Percentiles rank a stretch among this genome's conserved stretches.
These are phyloP conservation scores for Phyllostachys edulis DNA, from an alignment of 176 grass and related monocot species.

Conservation along the genomic window DNA sequence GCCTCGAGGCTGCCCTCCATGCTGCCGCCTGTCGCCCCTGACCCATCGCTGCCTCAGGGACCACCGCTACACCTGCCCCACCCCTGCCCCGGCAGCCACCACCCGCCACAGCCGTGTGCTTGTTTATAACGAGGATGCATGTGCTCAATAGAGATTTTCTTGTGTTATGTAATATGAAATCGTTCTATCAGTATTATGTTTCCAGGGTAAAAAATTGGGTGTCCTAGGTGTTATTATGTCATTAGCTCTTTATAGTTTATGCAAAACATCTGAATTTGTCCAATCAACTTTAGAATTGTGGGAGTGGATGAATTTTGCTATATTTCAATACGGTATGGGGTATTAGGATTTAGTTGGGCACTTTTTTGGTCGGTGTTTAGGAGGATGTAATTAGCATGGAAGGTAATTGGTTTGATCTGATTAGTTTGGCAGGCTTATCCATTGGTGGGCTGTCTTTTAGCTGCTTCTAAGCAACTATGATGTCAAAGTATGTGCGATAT, in stretches of 20 bases:
- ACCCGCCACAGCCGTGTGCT: neutral
- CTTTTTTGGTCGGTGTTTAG: neutral
- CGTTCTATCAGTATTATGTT: no score
- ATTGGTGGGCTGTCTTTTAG: constrained; percentile 12
- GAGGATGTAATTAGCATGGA: constrained; percentile 16
- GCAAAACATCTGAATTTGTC: neutral
- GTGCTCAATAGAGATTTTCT: neutral
- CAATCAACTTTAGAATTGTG: neutral
- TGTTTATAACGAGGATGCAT: neutral
- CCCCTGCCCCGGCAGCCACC: neutral
- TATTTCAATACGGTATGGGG: neutral
- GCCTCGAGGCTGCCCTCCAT: neutral
- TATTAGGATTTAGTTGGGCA: neutral
- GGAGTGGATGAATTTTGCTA: neutral
- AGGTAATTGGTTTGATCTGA: constrained; percentile 23
- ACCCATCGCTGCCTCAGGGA: no score
- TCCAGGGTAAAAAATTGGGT: neutral
- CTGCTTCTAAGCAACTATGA: constrained; percentile 26
- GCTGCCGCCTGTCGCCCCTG: no score
- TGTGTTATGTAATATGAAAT: neutral
- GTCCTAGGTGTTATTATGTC: neutral
- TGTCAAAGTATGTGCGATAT: no score
- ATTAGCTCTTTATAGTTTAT: neutral
- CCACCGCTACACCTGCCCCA: no score
- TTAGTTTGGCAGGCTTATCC: constrained; percentile 33